phyloP scores from a whole-genome alignment of 2,329 filamentous ascomycete species.

The Colletotrichum higginsianum region DNA sequence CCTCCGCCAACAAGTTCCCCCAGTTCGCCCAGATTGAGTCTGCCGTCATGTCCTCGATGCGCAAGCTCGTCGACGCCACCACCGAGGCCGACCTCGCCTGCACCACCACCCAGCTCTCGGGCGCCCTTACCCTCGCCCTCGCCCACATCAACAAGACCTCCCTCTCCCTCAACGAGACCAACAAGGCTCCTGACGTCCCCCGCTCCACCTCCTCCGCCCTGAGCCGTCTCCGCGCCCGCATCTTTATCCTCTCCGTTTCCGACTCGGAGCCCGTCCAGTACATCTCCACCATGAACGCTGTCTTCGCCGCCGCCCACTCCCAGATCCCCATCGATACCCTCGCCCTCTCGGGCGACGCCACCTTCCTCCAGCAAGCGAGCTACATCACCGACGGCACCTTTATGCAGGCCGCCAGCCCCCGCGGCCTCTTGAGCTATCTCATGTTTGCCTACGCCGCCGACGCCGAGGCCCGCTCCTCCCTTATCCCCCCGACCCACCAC shows the following conservation, averaged over 20 bases:
- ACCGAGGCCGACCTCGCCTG: slow-evolving; percentile 75
- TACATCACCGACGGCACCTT: slow-evolving; percentile 74
- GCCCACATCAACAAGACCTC: slow-evolving; percentile 90
- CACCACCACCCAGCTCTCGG: slow-evolving; percentile 89
- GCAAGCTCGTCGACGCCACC: slow-evolving; percentile 79
- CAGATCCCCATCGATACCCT: slow-evolving; percentile 94
- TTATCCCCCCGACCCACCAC: slow-evolving; percentile 86
- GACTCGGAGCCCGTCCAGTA: slow-evolving; percentile 90
- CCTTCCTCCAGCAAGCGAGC: slow-evolving; percentile 92
- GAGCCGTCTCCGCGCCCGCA: slow-evolving; percentile 79
- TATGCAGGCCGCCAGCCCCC: slow-evolving; percentile 68
- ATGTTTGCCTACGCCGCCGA: slow-evolving; percentile 93
- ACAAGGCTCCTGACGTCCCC: slow-evolving; percentile 57
- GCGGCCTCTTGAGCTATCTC: slow-evolving; percentile 89
- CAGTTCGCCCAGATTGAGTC: slow-evolving; percentile 91
- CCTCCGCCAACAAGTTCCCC: slow-evolving; percentile 88
- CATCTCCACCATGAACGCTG: slow-evolving; percentile 98
- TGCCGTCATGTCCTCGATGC: slow-evolving; percentile 82
- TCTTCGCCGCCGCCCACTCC: slow-evolving; percentile 93
- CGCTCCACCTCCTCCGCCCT: slow-evolving; percentile 53
- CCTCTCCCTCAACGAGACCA: slow-evolving; percentile 73
- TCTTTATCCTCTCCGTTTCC: slow-evolving; percentile 91
- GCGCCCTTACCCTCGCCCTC: slow-evolving; percentile 90
- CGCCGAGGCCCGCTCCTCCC: slow-evolving; percentile 67
- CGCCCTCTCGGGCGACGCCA: slow-evolving; percentile 86